Evolutionary conservation across 768 basidiomycete genomes (phyloP).

Genomic region (Tylopilus sp.): DNA sequence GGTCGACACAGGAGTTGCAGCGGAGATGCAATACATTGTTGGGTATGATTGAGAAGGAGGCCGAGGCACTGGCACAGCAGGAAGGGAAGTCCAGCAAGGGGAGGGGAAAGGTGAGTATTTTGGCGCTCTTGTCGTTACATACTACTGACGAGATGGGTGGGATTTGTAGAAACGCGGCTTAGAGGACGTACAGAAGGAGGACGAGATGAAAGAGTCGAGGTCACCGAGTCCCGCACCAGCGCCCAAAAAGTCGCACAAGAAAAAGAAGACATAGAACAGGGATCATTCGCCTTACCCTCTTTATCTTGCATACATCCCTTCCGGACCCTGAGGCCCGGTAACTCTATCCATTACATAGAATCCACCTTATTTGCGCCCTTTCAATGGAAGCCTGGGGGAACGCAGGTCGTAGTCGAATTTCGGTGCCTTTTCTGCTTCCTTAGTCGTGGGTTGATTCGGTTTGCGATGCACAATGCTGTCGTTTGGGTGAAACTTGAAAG

Average conservation of each 20-base stretch:
- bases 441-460: no score
- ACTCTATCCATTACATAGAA: no score
- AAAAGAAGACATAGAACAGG: slow-evolving; percentile 56
- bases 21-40: slow-evolving; percentile 85
- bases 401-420: no score
- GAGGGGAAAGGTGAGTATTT: slow-evolving; percentile 58
- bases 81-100: slow-evolving; percentile 57
- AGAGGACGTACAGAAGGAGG: slow-evolving; percentile 57
- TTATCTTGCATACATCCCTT: neutral
- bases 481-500: no score
- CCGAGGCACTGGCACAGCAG: slow-evolving; percentile 60
- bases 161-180: slow-evolving; percentile 61
- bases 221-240: slow-evolving; percentile 57
- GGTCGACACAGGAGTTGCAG: slow-evolving; percentile 85
- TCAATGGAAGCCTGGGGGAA: no score
- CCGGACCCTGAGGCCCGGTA: no score
- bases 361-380: no score
- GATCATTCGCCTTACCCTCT: neutral
- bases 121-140: neutral
- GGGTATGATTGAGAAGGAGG: slow-evolving; percentile 92
- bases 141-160: slow-evolving; percentile 1
- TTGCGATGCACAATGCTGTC: no score
- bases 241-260: slow-evolving; percentile 61
- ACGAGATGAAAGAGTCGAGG: slow-evolving; percentile 49
- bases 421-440: no score